phyloP scores from a whole-genome alignment of 768 basidiomycete genomes.

The Pleurotus pulmonarius region DNA sequence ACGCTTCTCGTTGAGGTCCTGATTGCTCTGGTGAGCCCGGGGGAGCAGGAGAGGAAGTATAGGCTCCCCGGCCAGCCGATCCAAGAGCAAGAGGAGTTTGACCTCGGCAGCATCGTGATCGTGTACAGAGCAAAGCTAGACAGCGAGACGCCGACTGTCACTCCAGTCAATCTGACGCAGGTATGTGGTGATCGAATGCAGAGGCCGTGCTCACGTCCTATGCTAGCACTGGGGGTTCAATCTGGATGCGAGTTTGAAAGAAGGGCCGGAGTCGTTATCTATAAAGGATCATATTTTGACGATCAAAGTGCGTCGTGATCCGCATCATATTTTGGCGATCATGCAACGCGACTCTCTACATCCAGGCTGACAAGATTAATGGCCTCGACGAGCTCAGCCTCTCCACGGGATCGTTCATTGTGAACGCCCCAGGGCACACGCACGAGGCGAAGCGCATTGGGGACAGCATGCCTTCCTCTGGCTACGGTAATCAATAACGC shows the following conservation, averaged over 20 bases:
- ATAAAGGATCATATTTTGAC: constrained; percentile 48
- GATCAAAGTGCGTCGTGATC: constrained; percentile 29
- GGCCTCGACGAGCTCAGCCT: constrained; percentile 48
- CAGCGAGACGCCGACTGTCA: constrained; percentile 41
- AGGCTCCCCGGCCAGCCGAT: constrained; percentile 11
- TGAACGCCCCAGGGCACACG: constrained; percentile 44
- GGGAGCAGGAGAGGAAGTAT: constrained; percentile 24
- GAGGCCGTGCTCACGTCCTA: constrained; percentile 1
- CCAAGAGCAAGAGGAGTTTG: constrained; percentile 30
- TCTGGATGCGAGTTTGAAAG: constrained; percentile 61
- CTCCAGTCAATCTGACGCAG: constrained; percentile 76
- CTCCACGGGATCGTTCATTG: constrained; percentile 47
- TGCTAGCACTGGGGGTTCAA: constrained; percentile 81
- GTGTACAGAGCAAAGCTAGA: constrained; percentile 71
- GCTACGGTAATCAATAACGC: constrained; percentile 48
- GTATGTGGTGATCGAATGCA: constrained; percentile 27
- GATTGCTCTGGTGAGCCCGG: constrained; percentile 42
- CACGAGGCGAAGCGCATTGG: constrained; percentile 53
- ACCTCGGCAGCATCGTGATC: constrained; percentile 63
- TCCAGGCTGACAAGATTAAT: constrained; percentile 51
- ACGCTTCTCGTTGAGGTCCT: constrained; percentile 56
- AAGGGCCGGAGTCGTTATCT: constrained; percentile 36
- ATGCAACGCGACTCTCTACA: no score
- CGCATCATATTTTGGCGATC: no score
- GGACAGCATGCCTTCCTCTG: constrained; percentile 48